These are phyloP conservation scores for Syncephalastrum contaminatum DNA, from an alignment of 371 early-diverging fungal genomes.

Conservation along the genomic window DNA sequence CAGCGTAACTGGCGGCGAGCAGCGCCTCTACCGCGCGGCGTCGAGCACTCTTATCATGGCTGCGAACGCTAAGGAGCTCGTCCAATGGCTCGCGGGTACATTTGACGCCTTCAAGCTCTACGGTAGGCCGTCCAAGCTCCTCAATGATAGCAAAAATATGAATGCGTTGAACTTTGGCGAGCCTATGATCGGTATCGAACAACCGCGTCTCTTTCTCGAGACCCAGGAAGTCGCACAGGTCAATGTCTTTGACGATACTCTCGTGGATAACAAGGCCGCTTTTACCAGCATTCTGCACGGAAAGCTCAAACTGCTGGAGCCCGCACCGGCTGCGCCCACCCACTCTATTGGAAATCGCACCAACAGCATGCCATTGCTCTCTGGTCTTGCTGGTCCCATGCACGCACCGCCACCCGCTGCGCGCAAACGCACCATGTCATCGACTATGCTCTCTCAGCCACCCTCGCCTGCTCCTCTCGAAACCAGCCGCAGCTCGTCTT, in stretches of 20 bases:
- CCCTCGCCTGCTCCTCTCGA: background rate
- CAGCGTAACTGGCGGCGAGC: constrained; percentile 17
- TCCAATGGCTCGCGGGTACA: constrained; percentile 42
- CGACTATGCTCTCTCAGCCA: background rate
- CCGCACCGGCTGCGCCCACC: constrained; percentile 1
- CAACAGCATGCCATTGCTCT: constrained; percentile 14
- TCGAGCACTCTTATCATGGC: constrained; percentile 44
- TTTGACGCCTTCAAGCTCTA: constrained; percentile 54
- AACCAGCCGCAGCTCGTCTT: too few species aligned
- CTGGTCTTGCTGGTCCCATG: background rate
- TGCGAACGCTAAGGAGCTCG: constrained; percentile 37
- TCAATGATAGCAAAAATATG: constrained; percentile 27
- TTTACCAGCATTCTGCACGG: constrained; percentile 24
- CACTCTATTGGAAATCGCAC: constrained; percentile 4
- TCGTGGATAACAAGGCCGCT: constrained; percentile 26
- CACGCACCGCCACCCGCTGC: background rate
- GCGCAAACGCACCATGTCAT: background rate
- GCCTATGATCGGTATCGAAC: constrained; percentile 10
- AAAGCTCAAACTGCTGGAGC: constrained; percentile 13
- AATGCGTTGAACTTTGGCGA: constrained; percentile 42
- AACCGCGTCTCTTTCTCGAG: constrained; percentile 38
- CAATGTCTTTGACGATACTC: constrained; percentile 19
- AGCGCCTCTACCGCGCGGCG: constrained; percentile 9
- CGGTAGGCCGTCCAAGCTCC: constrained; percentile 41
- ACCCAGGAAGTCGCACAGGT: constrained; percentile 23